These are phyloP conservation scores for Exophiala calicioides DNA, from an alignment of 2,329 filamentous ascomycete species.

Conservation along the genomic window DNA sequence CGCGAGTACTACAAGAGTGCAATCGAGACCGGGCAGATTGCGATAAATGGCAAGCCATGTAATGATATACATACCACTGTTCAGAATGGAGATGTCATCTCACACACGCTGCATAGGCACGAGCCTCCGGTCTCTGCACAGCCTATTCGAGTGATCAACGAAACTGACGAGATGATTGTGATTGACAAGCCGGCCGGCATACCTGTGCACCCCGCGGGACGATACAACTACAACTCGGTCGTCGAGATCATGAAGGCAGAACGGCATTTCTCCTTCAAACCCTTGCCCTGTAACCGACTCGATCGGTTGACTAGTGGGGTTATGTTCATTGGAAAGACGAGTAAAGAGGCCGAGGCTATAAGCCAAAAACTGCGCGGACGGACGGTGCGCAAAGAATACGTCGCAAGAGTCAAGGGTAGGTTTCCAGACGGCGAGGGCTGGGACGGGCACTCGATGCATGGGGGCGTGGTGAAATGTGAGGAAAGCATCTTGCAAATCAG, in stretches of 20 bases:
- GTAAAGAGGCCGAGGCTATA: conserved; percentile 74
- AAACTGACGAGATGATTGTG: conserved; percentile 90
- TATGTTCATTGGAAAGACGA: conserved; percentile 95
- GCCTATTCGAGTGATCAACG: conserved; percentile 79
- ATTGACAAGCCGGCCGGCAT: conserved; percentile 96
- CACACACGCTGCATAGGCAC: conserved; percentile 91
- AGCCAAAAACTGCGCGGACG: conserved; percentile 74
- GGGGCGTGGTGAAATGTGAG: conserved; percentile 79
- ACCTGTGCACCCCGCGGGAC: conserved; percentile 90
- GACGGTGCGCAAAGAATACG: conserved; percentile 91
- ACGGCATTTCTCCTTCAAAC: conserved; percentile 58
- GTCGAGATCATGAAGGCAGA: conserved; percentile 90
- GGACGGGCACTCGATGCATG: conserved; percentile 26
- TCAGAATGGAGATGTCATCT: conserved; percentile 81
- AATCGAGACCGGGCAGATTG: conserved; percentile 76
- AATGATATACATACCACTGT: conserved; percentile 25
- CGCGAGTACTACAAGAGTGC: conserved; percentile 80
- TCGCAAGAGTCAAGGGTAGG: conserved; percentile 84
- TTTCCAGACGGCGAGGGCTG: conserved; percentile 69
- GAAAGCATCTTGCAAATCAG: conserved; percentile 93
- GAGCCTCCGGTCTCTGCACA: conserved; percentile 87
- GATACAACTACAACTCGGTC: conserved; percentile 94
- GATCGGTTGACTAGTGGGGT: conserved; percentile 92
- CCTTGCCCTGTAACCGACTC: conserved; percentile 82
- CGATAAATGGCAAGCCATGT: conserved; percentile 73